Evolutionary conservation across 2,329 filamentous ascomycete genomes (phyloP).

Genomic region (Nigrospora sphaerica): DNA sequence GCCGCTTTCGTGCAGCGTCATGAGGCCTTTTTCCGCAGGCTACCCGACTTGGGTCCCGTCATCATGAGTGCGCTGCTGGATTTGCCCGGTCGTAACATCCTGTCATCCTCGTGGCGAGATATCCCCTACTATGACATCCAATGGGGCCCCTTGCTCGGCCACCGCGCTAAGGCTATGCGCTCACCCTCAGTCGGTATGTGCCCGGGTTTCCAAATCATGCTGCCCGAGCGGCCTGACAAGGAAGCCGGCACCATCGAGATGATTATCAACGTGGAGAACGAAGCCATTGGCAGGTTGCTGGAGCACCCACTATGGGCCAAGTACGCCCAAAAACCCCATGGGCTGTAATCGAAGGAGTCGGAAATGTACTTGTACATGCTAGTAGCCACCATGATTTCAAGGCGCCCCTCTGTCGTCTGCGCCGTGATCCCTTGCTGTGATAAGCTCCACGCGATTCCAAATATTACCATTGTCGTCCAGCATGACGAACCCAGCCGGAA

Average conservation of each 20-base stretch:
- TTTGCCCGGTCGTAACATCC: not conserved
- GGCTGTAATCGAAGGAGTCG: no score
- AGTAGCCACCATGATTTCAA: no score
- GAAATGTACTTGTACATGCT: no score
- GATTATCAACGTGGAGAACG: constrained; percentile 1
- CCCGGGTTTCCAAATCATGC: constrained; percentile 4
- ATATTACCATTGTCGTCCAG: not conserved
- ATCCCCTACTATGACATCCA: constrained; percentile 23
- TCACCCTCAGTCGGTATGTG: constrained; percentile 11
- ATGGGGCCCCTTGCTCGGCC: constrained; percentile 22
- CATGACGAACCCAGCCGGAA: not conserved
- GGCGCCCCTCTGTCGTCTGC: no score
- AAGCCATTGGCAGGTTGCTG: not conserved
- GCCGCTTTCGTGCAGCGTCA: not conserved
- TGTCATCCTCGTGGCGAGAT: constrained; percentile 17
- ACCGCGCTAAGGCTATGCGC: constrained; percentile 20
- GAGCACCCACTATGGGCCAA: constrained; percentile 1
- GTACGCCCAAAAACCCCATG: not conserved
- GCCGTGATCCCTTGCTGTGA: not conserved
- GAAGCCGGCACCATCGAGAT: constrained; percentile 1
- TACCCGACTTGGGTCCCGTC: not conserved
- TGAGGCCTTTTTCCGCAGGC: not conserved
- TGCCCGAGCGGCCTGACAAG: constrained; percentile 2
- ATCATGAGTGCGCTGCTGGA: not conserved
- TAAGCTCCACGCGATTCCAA: not conserved